phyloP scores from a whole-genome alignment of 2,329 filamentous ascomycete genomes.

The Microdochium nivale region DNA sequence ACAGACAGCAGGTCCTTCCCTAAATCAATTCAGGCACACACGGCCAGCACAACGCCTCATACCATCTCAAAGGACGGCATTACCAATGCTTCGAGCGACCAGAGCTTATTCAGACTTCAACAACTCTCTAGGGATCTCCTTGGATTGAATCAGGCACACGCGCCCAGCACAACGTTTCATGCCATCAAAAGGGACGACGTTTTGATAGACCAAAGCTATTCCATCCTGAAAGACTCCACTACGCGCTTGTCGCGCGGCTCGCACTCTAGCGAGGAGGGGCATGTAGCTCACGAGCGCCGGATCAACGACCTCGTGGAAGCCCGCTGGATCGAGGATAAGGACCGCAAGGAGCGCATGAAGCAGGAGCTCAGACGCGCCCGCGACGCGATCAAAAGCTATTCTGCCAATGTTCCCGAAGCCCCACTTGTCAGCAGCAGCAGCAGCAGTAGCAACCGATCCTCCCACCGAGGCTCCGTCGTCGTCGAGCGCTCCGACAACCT shows the following conservation, averaged over 20 bases:
- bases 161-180: too few relatives aligned
- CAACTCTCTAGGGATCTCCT: too few relatives aligned
- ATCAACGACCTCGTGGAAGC: neutral
- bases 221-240: neutral
- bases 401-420: neutral
- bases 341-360: neutral
- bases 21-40: too few relatives aligned
- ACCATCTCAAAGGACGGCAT: neutral
- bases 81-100: neutral
- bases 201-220: too few relatives aligned
- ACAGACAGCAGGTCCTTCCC: too few relatives aligned
- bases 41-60: neutral
- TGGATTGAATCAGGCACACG: too few relatives aligned
- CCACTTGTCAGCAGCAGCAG: neutral
- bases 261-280: neutral
- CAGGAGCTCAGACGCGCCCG: neutral
- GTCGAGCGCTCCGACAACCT: neutral
- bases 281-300: neutral
- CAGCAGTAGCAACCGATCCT: too few relatives aligned
- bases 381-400: neutral
- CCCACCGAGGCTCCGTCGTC: neutral
- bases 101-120: neutral
- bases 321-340: neutral
- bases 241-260: neutral
- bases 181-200: too few relatives aligned